Evolutionary conservation across 2,329 filamentous ascomycete species (phyloP).

Genomic region (Fusarium protoensiforme): DNA sequence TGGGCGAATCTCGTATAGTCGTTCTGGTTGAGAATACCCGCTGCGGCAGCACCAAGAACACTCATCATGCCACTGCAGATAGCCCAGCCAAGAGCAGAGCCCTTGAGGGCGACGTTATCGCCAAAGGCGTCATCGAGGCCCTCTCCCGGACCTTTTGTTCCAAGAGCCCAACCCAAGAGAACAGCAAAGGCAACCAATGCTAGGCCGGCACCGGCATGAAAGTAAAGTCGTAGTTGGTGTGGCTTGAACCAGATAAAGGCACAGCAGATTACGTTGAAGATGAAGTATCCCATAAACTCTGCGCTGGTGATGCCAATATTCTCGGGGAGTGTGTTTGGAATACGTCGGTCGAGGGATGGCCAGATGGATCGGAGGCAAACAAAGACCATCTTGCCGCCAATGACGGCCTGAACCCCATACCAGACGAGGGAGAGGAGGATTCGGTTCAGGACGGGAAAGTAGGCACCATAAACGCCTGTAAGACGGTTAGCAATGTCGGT

Average conservation of each 20-base stretch:
- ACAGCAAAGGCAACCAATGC: background rate
- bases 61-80: background rate
- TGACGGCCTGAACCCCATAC: background rate
- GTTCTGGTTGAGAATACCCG: background rate
- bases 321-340: background rate
- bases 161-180: background rate
- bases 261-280: constrained; percentile 3
- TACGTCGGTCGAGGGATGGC: background rate
- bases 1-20: constrained; percentile 4
- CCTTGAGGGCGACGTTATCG: background rate
- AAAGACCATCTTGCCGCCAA: background rate
- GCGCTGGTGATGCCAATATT: constrained; percentile 2
- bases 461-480: background rate
- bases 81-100: background rate
- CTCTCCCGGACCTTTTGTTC: background rate
- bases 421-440: background rate
- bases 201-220: background rate
- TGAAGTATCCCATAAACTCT: background rate
- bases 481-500: background rate
- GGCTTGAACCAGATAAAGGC: constrained; percentile 1
- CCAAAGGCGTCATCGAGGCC: background rate
- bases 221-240: background rate
- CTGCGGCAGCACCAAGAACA: background rate
- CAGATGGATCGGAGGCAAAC: background rate
- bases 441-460: background rate